phyloP scores from a whole-genome alignment of 2,329 filamentous ascomycete species.

The Cytospora chrysosperma region DNA sequence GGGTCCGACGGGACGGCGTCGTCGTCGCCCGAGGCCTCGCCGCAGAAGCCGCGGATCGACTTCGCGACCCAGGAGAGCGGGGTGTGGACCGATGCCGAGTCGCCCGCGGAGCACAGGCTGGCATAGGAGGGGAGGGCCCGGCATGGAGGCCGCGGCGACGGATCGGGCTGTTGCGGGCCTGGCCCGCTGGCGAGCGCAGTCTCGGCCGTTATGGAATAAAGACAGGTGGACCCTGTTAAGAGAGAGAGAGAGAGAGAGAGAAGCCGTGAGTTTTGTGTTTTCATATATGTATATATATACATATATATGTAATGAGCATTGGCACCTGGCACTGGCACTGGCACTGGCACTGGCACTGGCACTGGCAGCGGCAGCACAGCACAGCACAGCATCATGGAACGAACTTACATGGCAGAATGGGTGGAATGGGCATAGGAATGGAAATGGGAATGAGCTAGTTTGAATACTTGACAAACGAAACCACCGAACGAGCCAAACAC shows the following conservation, averaged over 20 bases:
- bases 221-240: too few species aligned
- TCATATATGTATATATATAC: not conserved
- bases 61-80: conserved; percentile 23
- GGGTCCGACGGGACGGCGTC: conserved; percentile 8
- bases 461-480: conserved; percentile 14
- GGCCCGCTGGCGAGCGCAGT: not conserved
- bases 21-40: conserved; percentile 21
- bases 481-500: too few species aligned
- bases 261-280: not conserved
- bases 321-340: not conserved
- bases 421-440: not conserved
- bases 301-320: not conserved
- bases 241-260: too few species aligned
- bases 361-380: too few species aligned
- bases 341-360: not conserved
- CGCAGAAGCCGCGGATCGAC: conserved; percentile 18
- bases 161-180: not conserved
- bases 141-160: not conserved
- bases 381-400: conserved; percentile 19
- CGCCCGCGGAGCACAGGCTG: conserved; percentile 15
- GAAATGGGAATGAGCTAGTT: conserved; percentile 2
- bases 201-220: not conserved
- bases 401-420: conserved; percentile 1
- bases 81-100: conserved; percentile 20
- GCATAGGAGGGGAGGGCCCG: conserved; percentile 1